Evolutionary conservation across 768 basidiomycete genomes (phyloP), one percentile per base, ranked within the genome.

Genomic region (Nevesoporus exiguus): DNA sequence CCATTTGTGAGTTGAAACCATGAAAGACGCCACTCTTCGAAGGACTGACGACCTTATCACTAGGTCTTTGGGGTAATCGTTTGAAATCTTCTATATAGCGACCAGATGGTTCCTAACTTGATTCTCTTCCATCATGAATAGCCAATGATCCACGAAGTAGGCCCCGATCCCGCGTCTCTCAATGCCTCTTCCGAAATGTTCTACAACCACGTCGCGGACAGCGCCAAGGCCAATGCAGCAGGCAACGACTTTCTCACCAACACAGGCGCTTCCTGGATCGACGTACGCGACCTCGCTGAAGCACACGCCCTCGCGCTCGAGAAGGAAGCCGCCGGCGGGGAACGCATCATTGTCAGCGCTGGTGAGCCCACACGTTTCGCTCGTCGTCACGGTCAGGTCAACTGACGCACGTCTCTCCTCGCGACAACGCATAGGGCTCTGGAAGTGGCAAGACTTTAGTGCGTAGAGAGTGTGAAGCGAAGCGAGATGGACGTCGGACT

Each of bases 231-330:
- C 2, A 55, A 61, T 17, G 59, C 61, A 24, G 58, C 55, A 27
- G 59, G 68, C 11, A 65, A 69, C 33, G 64, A 67, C 31, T 52
- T 61, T 30, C 55, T 68, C 31, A 61, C 61, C 22, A 51, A 61
- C 17, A 51, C 60, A n/a, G 67, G 68, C 6, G 62, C 63, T 14
- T 54, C 61, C 22, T 81, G 76, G 74, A 62, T 80, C 27, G 80
- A 84, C 47, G 82, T 83, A 7, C 76, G 82, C 7, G 83, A 85
- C 62, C 62, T 82, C 31, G 83, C 79, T 0, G 66, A 71, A 15
- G 82, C 79, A 0, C 85, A 87, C 60, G 73, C 75, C 0, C 65
- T 71, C 6, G 81, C 82, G 5, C 65, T 90, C 22, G 74, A 75
- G 49, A 77, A 74, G 47, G 71, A 76, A 27, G 75, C 72, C 3